A percentile compares a stretch with the other conserved stretches of the same genome.
Evolutionary conservation across 257 asterid genomes (phyloP).

Genomic region (Forsythia suspensa): DNA sequence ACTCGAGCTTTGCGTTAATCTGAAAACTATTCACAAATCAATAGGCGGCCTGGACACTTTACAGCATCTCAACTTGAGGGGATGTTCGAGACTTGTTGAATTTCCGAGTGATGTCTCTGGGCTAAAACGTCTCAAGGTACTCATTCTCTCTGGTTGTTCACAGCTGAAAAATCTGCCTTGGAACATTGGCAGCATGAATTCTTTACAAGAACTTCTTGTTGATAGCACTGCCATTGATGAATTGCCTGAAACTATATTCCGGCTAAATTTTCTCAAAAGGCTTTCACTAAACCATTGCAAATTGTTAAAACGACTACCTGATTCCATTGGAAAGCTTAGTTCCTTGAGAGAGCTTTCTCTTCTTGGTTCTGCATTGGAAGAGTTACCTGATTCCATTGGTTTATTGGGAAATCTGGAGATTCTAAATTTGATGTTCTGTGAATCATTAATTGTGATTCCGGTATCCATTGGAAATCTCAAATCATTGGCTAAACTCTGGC

Average conservation of each 20-base stretch:
- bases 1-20: slow-evolving; percentile 24
- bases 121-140: slow-evolving; percentile 30
- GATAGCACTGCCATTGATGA: slow-evolving; percentile 12
- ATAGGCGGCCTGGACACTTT: slow-evolving; percentile 24
- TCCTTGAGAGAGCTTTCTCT: slow-evolving; percentile 26
- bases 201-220: slow-evolving; percentile 25
- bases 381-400: slow-evolving; percentile 29
- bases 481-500: slow-evolving; percentile 23
- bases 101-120: slow-evolving; percentile 36
- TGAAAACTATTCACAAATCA: slow-evolving; percentile 27
- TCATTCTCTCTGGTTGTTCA: slow-evolving; percentile 33
- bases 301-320: slow-evolving; percentile 17
- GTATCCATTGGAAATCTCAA: slow-evolving; percentile 31
- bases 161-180: slow-evolving; percentile 26
- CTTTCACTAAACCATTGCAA: slow-evolving; percentile 23
- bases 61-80: slow-evolving; percentile 31
- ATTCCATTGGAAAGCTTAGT: slow-evolving; percentile 29
- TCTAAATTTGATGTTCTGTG: slow-evolving; percentile 23
- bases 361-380: slow-evolving; percentile 19
- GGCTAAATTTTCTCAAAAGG: slow-evolving; percentile 23
- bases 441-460: slow-evolving; percentile 20
- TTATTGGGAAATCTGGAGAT: slow-evolving; percentile 22
- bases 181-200: slow-evolving; percentile 30
- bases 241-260: slow-evolving; percentile 28
- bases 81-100: slow-evolving; percentile 20